Base-by-base conservation (phyloP, 371 early-diverging fungal species). In the Mucor piriformis region DNA sequence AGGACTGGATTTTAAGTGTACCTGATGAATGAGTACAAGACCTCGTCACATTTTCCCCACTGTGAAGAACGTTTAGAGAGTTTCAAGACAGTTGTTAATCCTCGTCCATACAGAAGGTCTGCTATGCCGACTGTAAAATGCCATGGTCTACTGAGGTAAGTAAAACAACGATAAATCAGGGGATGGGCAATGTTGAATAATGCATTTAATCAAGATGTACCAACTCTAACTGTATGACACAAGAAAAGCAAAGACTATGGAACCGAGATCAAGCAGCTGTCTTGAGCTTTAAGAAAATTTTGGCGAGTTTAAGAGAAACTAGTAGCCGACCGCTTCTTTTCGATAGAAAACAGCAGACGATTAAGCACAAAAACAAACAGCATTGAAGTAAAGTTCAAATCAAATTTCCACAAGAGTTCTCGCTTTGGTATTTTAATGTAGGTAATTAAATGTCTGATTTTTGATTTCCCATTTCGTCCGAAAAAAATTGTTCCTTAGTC, bases 11-110 rank as follows among this genome's bases (percentile, higher is more conserved):
- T 50, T 23, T 0, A 5, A 1, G 21, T 58, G 3, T 50, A 50
- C 18, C n/a, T 37, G 3, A 24, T 57, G 12, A 27, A 57, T 24
- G 57, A 57, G 33, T 57, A 29, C 37, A 57, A 48, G 13, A 57
- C 56, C 0, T 46, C 56, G 6, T 25, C 10, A 0, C 16, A 33
- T 25, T 55, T 32, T 20, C 56, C 56, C 6, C 13, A 7, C 5
- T 55, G 56, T 46, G 25, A 43, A 29, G 44, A 5, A 3, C 21
- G 24, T 27, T 13, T 58, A 15, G 27, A 58, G 27, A 42, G 6
- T 3, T 49, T 40, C 27, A 58, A 50, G 29, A 29, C 21, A 0
- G 59, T 58, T 25, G 18, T 15, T 3, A 58, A 58, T 1, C 42
- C 50, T 32, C 37, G 32, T 3, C 43, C 59, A 21, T 50, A 27